Base-by-base conservation (phyloP, 768 basidiomycete species). In the Pulveroboletus sp. region DNA sequence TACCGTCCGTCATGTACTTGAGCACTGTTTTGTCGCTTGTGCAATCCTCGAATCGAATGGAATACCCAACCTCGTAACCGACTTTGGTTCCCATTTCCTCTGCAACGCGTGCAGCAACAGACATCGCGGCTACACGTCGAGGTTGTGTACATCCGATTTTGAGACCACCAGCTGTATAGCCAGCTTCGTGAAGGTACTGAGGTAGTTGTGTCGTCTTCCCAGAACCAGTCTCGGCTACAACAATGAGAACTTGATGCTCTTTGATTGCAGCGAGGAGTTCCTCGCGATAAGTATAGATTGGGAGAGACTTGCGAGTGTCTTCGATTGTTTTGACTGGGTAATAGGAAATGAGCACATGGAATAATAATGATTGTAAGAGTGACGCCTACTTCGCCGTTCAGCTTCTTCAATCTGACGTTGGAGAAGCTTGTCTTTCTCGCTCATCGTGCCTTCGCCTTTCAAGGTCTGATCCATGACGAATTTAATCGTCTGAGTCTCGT, bases 1-100 rank as follows among this genome's bases (percentile, higher is more conserved):
- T 98, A 31, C 96, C 96, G 63, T 99, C 96, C 39, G 96, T 99
- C 96, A 99, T 96, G 71, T 99, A 99, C 71, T 99, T 98, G 63
- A 99, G 76, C 39, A 94, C 87, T 5, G 96, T 99, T 75, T 96
- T 97, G 76, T 98, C 93, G 73, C 92, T 96, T 17, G 96, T 99
- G 68, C 93, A 96, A 69, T 99, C 96, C 71, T 99, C 96, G 72
- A 99, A 99, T 30, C 96, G 91, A 59, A 99, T 99, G 31, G 94
- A 95, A 69, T 99, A 99, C n/a, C 96, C 96, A 43, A 99, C 96
- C 71, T 98, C 95, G 59, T 94, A 90, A 9, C 96, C 96, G 36
- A 99, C 85, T 68, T 97, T 89, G 3, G 85, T 89, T 8, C 94
- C 96, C 86, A 98, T 93, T 71, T 99, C 96, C 54, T 98, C 96